These are phyloP conservation scores for Fraxinus baroniana DNA, from an alignment of 305 asterid species.

Conservation along the genomic window DNA sequence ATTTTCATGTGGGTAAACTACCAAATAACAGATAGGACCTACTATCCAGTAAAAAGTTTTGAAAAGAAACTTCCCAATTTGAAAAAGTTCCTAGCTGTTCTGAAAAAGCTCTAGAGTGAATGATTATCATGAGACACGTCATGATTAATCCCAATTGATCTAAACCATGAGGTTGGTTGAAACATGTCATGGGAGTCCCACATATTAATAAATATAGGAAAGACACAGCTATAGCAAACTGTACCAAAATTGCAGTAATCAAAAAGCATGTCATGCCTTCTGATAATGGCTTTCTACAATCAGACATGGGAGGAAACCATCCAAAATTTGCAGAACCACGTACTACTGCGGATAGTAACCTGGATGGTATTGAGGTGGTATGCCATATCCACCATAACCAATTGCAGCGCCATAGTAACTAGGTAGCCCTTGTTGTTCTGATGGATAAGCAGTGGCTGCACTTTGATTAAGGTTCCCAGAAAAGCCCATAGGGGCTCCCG, in stretches of 20 bases:
- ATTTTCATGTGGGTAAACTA: constrained; percentile 7
- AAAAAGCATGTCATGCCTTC: constrained; percentile 33
- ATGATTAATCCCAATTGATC: constrained; percentile 33
- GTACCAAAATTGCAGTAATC: constrained; percentile 25
- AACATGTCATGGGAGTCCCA: constrained; percentile 16
- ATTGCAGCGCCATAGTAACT: constrained; percentile 40
- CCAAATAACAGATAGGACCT: constrained; percentile 8
- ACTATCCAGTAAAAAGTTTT: constrained; percentile 20
- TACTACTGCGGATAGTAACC: constrained; percentile 54
- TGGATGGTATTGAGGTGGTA: constrained; percentile 51
- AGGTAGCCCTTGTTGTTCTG: constrained; percentile 42
- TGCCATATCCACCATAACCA: constrained; percentile 46
- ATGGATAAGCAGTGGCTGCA: constrained; percentile 36
- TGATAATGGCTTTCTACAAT: constrained; percentile 11
- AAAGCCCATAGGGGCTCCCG: constrained; percentile 37
- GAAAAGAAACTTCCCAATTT: not conserved
- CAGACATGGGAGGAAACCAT: constrained; percentile 23
- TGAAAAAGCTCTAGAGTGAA: constrained; percentile 14
- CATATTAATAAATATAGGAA: constrained; percentile 14
- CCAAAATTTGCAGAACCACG: constrained; percentile 20
- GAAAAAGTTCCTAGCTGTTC: constrained; percentile 20
- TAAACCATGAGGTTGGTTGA: constrained; percentile 24
- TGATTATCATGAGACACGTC: constrained; percentile 36
- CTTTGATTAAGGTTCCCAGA: constrained; percentile 43
- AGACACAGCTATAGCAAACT: constrained; percentile 13